A percentile compares a stretch with the other conserved stretches of the same genome.
These are phyloP conservation scores for Heliamphora ciliata DNA, from an alignment of 179 eudicot species.

Conservation along the genomic window DNA sequence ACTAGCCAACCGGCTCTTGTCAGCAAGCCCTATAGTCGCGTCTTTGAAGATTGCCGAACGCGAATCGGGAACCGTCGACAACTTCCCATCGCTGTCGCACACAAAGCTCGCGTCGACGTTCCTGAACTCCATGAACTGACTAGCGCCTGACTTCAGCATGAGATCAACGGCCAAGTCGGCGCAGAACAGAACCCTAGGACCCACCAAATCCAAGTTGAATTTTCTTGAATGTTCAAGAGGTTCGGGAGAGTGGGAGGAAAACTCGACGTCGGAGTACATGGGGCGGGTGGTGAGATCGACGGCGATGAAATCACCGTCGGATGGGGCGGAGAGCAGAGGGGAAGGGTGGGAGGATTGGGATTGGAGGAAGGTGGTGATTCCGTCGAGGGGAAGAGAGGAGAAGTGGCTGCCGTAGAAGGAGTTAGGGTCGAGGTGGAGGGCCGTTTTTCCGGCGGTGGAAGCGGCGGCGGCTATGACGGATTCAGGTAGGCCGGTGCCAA, in stretches of 20 bases:
- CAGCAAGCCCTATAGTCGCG: slow-evolving; percentile 31
- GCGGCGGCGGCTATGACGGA: slow-evolving; percentile 78
- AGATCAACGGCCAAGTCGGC: slow-evolving; percentile 54
- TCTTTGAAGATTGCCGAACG: slow-evolving; percentile 57
- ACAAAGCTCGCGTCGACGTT: slow-evolving; percentile 52
- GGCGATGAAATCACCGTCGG: slow-evolving; percentile 9
- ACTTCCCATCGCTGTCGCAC: slow-evolving; percentile 25
- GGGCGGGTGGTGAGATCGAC: slow-evolving; percentile 30
- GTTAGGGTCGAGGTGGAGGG: slow-evolving; percentile 89
- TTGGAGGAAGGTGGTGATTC: slow-evolving; percentile 39
- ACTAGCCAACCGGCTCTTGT: slow-evolving; percentile 51
- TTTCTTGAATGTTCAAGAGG: slow-evolving; percentile 18
- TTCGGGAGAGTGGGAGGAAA: slow-evolving; percentile 24
- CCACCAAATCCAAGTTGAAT: slow-evolving; percentile 49
- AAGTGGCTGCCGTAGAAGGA: slow-evolving; percentile 73
- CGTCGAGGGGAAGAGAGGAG: slow-evolving; percentile 54
- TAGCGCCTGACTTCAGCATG: slow-evolving; percentile 50
- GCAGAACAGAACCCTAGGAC: slow-evolving; percentile 77
- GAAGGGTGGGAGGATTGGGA: slow-evolving; percentile 22
- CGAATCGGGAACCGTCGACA: slow-evolving; percentile 62
- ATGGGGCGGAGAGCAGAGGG: neutral
- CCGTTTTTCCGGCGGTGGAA: slow-evolving; percentile 63
- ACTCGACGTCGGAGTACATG: slow-evolving; percentile 35
- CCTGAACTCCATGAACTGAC: slow-evolving; percentile 68
- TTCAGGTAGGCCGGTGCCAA: slow-evolving; percentile 75